Evolutionary conservation across 2,329 filamentous ascomycete species (phyloP), one percentile per base, ranked within the genome.

Genomic region (Harringtonia aguacate): DNA sequence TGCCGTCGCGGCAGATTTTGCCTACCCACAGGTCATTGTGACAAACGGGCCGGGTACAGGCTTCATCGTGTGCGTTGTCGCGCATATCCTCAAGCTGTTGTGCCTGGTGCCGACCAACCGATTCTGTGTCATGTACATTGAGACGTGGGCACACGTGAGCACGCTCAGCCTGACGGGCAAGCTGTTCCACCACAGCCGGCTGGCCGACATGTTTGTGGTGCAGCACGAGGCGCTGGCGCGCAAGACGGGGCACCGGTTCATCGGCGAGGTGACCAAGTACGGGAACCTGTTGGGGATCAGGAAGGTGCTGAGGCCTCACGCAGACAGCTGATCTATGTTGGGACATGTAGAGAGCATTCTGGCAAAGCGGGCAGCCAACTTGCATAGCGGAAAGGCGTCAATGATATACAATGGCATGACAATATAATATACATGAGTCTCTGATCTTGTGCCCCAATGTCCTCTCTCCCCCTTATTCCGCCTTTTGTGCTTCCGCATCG

Each of bases 1-100:
- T 7, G 33, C 48, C 53, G 2, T 43, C 37, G 6, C 29, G 2
- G 27, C n/a, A 4, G 47, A 53, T 20, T 55, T 56, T 42, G 58
- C 52, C 15, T 80, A 77, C 47, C 89, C 87, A 0, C 80, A 86
- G 55, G 64, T 90, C 3, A 81, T 97, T 43, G 66, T 94, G 43
- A 87, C 84, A 41, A 95, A 97, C 56, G 90, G 90, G 0, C 90
- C 90, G 0, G 90, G 84, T 0, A 95, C 87, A 0, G 86, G 82
- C 1, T 86, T 94, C 48, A 81, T 94, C 30, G 69, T 95, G 39
- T 73, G 70, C 3, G 42, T 76, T 3, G 65, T 66, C 0, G 72
- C 69, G 0, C 67, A 72, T 33, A 1, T 66, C 0, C 54, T 78
- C 39, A 75, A 71, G 54, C 48, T 76, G 12, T 52, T 68, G 29